These are phyloP conservation scores for Talaromyces sp. DNA, from an alignment of 2,329 filamentous ascomycete species.

Conservation along the genomic window DNA sequence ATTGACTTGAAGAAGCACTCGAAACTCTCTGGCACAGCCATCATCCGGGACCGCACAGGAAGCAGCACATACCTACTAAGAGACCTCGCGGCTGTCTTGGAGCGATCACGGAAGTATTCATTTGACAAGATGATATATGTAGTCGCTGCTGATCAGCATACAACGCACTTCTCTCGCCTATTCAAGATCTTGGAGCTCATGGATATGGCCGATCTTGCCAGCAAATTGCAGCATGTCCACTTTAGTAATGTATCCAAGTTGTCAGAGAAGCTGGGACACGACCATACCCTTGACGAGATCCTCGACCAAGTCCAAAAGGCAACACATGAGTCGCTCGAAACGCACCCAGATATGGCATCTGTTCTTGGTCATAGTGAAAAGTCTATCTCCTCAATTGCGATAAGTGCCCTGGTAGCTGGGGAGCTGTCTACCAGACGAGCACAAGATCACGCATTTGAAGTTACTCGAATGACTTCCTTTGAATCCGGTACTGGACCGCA, in stretches of 20 bases:
- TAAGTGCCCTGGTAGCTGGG: neutral
- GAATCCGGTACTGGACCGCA: conserved; percentile 1
- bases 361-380: neutral
- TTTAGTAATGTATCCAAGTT: neutral
- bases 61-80: conserved; percentile 76
- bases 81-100: conserved; percentile 72
- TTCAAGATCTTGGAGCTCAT: conserved; percentile 8
- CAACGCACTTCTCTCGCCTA: neutral
- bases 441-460: neutral
- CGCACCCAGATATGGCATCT: neutral
- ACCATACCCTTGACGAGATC: neutral
- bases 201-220: neutral
- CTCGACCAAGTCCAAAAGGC: neutral
- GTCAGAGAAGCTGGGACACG: neutral
- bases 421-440: neutral
- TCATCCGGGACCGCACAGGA: conserved; percentile 71
- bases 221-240: neutral
- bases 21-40: conserved; percentile 67
- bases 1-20: conserved; percentile 69
- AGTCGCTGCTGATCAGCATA: conserved; percentile 63
- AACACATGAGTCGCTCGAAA: neutral
- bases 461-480: neutral
- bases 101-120: conserved; percentile 59
- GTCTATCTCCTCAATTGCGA: neutral
- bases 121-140: conserved; percentile 83